Base-by-base conservation (phyloP, 805 yeast species). In the Monosporozyma yasuniensis region DNA sequence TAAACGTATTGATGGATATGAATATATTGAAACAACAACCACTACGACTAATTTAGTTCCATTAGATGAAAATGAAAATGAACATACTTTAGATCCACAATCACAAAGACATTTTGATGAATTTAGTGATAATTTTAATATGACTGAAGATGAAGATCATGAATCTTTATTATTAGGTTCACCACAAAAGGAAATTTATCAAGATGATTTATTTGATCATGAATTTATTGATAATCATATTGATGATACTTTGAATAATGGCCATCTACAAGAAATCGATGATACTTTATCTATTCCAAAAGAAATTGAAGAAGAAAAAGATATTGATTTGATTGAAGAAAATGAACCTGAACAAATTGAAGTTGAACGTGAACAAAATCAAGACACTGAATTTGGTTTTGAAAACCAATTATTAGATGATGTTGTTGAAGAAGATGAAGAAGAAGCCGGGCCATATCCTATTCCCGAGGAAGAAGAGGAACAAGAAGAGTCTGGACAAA, bases 21-120 rank as follows among this genome's bases (percentile, higher is more conserved):
- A 77, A 49, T 69, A 75, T 44, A 72, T 73, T 12, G 75, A 73
- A 53, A 76, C 76, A 6, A 76, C 78, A 1, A 70, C 74, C 1
- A 70, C 74, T 46, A 60, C 74, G 57, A 49, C 63, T 56, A 41
- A n/a, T 61, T 35, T 48, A 2, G 21, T 44, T 19, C 54, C 54
- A 12, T 27, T 42, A 2, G n/a, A 30, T 38, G 47, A 51, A 28
- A 28, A 14, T 27, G 38, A 16, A 7, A 42, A 42, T 42, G 35
- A 27, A 28, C 45, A 16, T 11, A 16, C 27, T 34, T 43, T 21
- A 14, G 48, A 35, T 18, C 39, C 39, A 8, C 22, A 16, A 35
- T 16, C 39, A 18, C 54, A 67, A 27, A 50, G 53, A 11, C 66
- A 64, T 48, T 67, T 66, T 42, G 60, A 65, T 46, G 64, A 62